Percentiles rank a stretch among this genome's conserved stretches.
Evolutionary conservation across 2,329 filamentous ascomycete genomes (phyloP).

Genomic region (Paramyrothecium sp.): DNA sequence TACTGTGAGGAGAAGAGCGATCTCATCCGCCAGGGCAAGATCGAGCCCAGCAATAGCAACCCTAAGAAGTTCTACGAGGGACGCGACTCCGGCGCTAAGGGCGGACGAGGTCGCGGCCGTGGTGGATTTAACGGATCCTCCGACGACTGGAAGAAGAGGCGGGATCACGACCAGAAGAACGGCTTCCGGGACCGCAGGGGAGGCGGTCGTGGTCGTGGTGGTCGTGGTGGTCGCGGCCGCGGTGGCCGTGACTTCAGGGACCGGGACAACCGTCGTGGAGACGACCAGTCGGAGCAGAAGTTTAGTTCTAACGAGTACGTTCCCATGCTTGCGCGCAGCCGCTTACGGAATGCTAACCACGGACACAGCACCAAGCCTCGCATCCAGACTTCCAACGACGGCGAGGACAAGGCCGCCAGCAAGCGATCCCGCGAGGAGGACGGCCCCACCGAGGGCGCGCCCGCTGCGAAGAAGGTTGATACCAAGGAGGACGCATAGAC

Average conservation of each 20-base stretch:
- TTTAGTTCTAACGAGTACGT: conserved; percentile 22
- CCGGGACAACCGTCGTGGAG: conserved; percentile 26
- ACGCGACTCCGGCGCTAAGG: conserved; percentile 33
- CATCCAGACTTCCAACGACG: conserved; percentile 44
- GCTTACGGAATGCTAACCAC: conserved; percentile 10
- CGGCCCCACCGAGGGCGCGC: conserved; percentile 35
- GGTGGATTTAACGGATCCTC: conserved; percentile 37
- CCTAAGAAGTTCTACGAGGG: conserved; percentile 50
- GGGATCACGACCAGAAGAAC: conserved; percentile 59
- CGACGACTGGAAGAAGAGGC: conserved; percentile 64
- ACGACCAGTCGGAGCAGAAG: conserved; percentile 18
- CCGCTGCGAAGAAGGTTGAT: conserved; percentile 62
- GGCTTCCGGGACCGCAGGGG: conserved; percentile 53
- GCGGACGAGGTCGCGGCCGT: conserved; percentile 36
- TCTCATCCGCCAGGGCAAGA: conserved; percentile 68
- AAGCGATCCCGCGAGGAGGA: conserved; percentile 59
- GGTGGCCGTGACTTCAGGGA: conserved; percentile 41
- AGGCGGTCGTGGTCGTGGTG: conserved; percentile 38
- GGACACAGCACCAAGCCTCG: conserved; percentile 25
- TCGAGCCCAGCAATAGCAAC: conserved; percentile 53
- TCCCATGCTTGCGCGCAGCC: background rate
- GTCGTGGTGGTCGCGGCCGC: conserved; percentile 41
- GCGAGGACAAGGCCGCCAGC: conserved; percentile 36
- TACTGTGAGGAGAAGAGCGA: conserved; percentile 79
- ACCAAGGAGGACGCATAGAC: conserved; percentile 37